These are phyloP conservation scores for Aspergillus jensenii DNA, from an alignment of 2,329 filamentous ascomycete species.

Conservation along the genomic window DNA sequence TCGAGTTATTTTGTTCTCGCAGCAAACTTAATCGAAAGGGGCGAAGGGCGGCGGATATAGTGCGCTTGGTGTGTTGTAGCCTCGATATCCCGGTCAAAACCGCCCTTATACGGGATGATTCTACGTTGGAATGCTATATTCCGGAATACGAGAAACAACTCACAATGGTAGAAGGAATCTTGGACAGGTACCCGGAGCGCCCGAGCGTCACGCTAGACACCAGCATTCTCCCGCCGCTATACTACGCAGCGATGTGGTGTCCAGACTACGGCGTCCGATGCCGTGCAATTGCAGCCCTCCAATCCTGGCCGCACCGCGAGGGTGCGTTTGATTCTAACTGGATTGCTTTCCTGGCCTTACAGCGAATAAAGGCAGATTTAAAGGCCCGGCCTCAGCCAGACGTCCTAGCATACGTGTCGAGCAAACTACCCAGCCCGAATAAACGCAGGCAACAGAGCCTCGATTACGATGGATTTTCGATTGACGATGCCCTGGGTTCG, in stretches of 20 bases:
- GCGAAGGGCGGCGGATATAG: constrained; percentile 16
- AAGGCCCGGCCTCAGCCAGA: too few species aligned
- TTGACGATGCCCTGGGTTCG: too few species aligned
- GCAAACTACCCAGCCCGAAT: too few species aligned
- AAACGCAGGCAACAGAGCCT: too few species aligned
- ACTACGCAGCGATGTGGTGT: neutral
- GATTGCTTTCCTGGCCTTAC: neutral
- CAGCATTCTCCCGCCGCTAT: neutral
- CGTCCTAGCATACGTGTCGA: too few species aligned
- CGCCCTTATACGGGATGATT: constrained; percentile 8
- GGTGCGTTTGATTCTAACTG: constrained; percentile 1
- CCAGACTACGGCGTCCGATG: neutral
- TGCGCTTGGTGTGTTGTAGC: constrained; percentile 14
- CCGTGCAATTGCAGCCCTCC: neutral
- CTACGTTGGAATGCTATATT: constrained; percentile 5
- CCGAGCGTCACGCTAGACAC: neutral
- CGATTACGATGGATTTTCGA: too few species aligned
- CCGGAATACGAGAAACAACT: neutral
- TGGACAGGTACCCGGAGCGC: neutral
- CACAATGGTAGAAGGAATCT: neutral
- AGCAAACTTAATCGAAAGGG: neutral
- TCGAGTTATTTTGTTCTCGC: neutral
- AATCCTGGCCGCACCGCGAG: constrained; percentile 8
- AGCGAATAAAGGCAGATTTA: neutral
- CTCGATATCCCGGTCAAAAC: constrained; percentile 11